These are phyloP conservation scores for Ganoderma lucidum DNA, from an alignment of 1,284 basidiomycete species.

Conservation along the genomic window DNA sequence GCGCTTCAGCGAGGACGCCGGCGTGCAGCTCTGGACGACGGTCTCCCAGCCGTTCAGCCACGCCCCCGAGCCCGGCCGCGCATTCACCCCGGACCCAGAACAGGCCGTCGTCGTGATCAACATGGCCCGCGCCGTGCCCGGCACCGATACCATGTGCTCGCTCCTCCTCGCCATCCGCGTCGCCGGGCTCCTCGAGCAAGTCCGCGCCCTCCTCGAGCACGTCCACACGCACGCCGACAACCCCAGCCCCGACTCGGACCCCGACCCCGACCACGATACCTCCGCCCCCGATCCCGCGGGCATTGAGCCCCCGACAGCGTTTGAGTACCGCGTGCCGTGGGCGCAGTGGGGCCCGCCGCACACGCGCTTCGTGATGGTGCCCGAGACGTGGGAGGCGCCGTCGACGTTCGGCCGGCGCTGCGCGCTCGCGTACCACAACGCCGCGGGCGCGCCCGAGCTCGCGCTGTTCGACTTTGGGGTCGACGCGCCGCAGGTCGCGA, in stretches of 20 bases:
- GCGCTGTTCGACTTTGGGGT: constrained; percentile 16
- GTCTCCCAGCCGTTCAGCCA: constrained; percentile 14
- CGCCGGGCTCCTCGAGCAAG: constrained; percentile 1
- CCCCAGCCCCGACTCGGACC: background rate
- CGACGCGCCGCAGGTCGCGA: background rate
- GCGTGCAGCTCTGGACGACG: constrained; percentile 17
- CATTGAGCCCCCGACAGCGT: background rate
- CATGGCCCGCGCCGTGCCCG: constrained; percentile 10
- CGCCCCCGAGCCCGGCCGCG: constrained; percentile 13
- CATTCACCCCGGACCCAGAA: constrained; percentile 9
- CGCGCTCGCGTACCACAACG: constrained; percentile 6
- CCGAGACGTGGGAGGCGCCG: constrained; percentile 16
- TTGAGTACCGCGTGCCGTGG: constrained; percentile 1
- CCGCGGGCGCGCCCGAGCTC: background rate
- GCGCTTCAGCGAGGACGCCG: constrained; percentile 1
- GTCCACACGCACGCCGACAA: no score
- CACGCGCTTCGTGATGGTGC: constrained; percentile 6
- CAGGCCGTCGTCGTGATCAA: constrained; percentile 16
- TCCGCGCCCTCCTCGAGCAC: background rate
- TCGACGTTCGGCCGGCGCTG: constrained; percentile 17
- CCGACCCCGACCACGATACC: background rate
- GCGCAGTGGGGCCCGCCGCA: constrained; percentile 13
- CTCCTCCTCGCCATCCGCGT: constrained; percentile 16
- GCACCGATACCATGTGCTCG: background rate
- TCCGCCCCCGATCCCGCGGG: background rate